Evolutionary conservation across 1,284 basidiomycete genomes (phyloP), one percentile per base, ranked within the genome.

Genomic region (Trichosporon inkin): DNA sequence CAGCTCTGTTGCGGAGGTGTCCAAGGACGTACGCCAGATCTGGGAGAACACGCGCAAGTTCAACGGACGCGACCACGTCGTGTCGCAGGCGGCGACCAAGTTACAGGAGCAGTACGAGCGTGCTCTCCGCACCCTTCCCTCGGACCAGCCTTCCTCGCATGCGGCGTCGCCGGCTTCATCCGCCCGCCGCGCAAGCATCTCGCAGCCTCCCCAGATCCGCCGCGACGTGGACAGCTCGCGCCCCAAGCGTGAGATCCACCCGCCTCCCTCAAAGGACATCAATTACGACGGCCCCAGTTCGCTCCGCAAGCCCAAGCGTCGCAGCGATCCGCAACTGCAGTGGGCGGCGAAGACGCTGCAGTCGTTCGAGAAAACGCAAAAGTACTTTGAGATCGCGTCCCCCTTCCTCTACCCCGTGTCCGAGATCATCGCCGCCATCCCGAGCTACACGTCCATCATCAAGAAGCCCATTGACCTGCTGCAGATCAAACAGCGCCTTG

Each of bases 241-340:
- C 19, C 95, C 95, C 0, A 97, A 97, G 80, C 89, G 95, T 56
- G 95, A 98, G 77, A 94, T 97, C 39, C 93, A 97, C 71, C 92
- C 94, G 11, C 94, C 94, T 17, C 87, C 92, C 14, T 87, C 92
- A 0, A 93, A 92, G 77, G 95, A 98, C 69, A 79, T 96, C 19
- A 85, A 89, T 0, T 96, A 93, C 74, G 89, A 92, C 70, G 82
- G 78, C 44, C 68, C 75, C n/a, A 69, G 65, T 32, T 55, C 67
- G 8, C 74, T 74, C 57, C 73, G 71, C 70, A 72, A 81, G 80
- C 59, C 71, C n/a, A 82, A 82, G 63, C 87, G 85, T 74, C 72
- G 75, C 58, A 86, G 85, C n/a, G 83, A 83, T 41, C 92, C 94
- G 68, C 94, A 98, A 79, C 81, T 98, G 61, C 87, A 87, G 71